Evolutionary conservation across 1,284 basidiomycete genomes (phyloP).

Genomic region (Anthracocystis setariae): DNA sequence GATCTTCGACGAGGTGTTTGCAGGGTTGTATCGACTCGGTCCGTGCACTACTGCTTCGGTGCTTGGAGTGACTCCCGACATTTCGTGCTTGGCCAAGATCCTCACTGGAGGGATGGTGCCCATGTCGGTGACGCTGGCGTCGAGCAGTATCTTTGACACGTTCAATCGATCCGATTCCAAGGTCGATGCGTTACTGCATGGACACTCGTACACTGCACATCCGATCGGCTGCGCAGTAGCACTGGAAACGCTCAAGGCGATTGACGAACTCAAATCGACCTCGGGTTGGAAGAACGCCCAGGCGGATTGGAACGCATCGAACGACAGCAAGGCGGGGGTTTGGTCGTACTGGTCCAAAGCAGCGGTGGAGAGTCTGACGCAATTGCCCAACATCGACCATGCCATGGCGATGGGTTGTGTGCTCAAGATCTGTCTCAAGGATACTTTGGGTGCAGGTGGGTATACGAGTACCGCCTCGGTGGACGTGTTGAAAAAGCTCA

Average conservation of each 20-base stretch:
- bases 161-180: constrained; percentile 80
- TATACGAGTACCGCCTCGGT: constrained; percentile 57
- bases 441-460: constrained; percentile 71
- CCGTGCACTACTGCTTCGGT: constrained; percentile 53
- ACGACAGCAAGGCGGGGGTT: constrained; percentile 64
- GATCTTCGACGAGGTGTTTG: constrained; percentile 96
- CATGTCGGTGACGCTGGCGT: constrained; percentile 79
- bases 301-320: constrained; percentile 69
- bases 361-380: constrained; percentile 77
- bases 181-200: constrained; percentile 86
- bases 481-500: constrained; percentile 42
- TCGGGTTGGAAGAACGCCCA: constrained; percentile 74
- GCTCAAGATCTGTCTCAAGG: constrained; percentile 81
- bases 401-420: constrained; percentile 90
- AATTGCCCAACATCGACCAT: constrained; percentile 74
- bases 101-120: constrained; percentile 93
- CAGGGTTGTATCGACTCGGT: constrained; percentile 87
- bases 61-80: constrained; percentile 70
- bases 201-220: constrained; percentile 80
- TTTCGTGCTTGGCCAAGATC: constrained; percentile 91
- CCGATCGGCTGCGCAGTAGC: constrained; percentile 85
- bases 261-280: constrained; percentile 71
- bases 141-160: constrained; percentile 79
- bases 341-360: constrained; percentile 90
- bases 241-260: constrained; percentile 78